Base-by-base conservation (phyloP, 768 basidiomycete genomes). In the Trichaptum fuscoviolaceum region DNA sequence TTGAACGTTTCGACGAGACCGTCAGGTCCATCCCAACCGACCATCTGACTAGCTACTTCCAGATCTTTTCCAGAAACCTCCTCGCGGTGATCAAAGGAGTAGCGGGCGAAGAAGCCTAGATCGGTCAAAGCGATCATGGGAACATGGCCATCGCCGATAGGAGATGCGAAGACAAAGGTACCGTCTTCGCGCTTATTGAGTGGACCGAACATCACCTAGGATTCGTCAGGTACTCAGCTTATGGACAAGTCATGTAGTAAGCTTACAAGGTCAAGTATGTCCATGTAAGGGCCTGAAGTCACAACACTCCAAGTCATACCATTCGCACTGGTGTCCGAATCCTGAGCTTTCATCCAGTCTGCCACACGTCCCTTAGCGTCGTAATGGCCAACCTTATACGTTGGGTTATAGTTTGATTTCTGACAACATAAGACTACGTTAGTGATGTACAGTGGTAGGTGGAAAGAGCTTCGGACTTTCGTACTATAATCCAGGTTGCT, bases 311-410 rank as follows among this genome's bases (percentile, higher is more conserved):
- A 81, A n/a, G 73, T 73, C 57, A 80, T 69, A 24, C 69, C 73
- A 9, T 69, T 66, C 23, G 75, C 74, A 36, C 73, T 76, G 24
- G 74, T 69, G 25, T 67, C 74, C 3, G 78, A 77, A 15, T 75
- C 73, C 67, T 81, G 81, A 7, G 70, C 69, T 63, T 77, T 71
- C 64, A 82, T 70, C 63, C 73, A 81, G 35, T 81, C 81, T 9
- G 71, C 73, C 1, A 82, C 77, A 17, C 77, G 75, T 0, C 79
- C 81, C 70, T 82, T 82, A 1, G 72, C 80, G 64, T 81, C 79
- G 69, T 77, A 73, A 67, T 82, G 81, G 36, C 77, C 79, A 20
- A 74, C 71, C 58, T 72, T 73, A 69, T 81, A 81, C 35, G 72
- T 71, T 5, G 75, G 68, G 63, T 74, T 62, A 64, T 70, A 72